Conservation (phyloP, 2,329 filamentous ascomycete genomes). For the Fusarium illudens region DNA sequence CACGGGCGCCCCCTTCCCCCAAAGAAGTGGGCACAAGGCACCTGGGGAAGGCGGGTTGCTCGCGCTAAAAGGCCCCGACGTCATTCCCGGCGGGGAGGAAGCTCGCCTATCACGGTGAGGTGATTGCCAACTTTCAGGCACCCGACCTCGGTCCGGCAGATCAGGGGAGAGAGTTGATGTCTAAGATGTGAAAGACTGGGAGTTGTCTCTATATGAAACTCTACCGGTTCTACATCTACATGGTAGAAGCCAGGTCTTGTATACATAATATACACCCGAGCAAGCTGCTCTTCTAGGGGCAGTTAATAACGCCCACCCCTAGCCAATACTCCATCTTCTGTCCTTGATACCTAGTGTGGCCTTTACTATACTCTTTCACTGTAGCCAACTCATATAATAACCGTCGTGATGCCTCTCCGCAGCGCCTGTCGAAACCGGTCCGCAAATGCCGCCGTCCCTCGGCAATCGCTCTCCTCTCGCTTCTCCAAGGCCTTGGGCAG, state of each 20-base stretch:
- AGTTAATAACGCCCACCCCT: neutral
- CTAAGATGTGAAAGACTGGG: neutral
- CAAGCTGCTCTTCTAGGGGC: neutral
- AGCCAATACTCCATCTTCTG: neutral
- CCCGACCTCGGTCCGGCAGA: neutral
- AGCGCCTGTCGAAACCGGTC: slow-evolving; percentile 61
- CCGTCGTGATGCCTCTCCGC: slow-evolving; percentile 43
- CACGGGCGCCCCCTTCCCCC: slow-evolving; percentile 23
- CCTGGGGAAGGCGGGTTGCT: slow-evolving; percentile 23
- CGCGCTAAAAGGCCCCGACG: slow-evolving; percentile 34
- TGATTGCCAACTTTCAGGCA: slow-evolving; percentile 34
- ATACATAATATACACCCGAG: neutral
- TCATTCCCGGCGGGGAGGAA: slow-evolving; percentile 22
- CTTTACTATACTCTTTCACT: neutral
- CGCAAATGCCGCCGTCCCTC: slow-evolving; percentile 61
- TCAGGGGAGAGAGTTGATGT: too few relatives aligned
- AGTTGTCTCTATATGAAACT: neutral
- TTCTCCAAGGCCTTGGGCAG: slow-evolving; percentile 65
- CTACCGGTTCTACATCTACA: neutral
- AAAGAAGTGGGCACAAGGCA: neutral
- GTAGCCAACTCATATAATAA: slow-evolving; percentile 21
- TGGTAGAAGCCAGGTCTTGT: neutral
- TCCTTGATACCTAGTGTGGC: neutral
- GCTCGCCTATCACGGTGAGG: slow-evolving; percentile 36
- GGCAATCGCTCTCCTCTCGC: slow-evolving; percentile 62